Evolutionary conservation across 257 asterid genomes (phyloP), one percentile per base, ranked within the genome.

Genomic region (Solanum lignicaule): DNA sequence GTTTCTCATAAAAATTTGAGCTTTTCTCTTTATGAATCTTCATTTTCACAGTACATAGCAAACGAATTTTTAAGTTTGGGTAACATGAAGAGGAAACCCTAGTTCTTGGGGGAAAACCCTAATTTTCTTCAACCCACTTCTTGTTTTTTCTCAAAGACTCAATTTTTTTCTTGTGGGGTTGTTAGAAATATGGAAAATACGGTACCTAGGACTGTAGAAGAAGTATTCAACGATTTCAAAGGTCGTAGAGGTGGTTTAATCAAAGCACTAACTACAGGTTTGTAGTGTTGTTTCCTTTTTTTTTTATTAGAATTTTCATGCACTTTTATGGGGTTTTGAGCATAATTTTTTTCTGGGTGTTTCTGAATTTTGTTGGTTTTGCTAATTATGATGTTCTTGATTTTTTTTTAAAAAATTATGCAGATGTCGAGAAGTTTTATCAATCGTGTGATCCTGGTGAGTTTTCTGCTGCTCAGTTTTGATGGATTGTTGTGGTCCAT

Each of bases 381-480:
- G 29, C 69, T 48, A 48, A 82, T 82, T 79, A 48, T 58, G 31
- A 79, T 87, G 87, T 12, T 85, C 25, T 12, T 27, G 27, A 84
- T 86, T 31, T 2, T 68, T 68, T 82, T 35, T 0, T 0, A 3
- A 13, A 13, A 27, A 81, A 29, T 38, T 52, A 87, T 86, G 55
- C 96, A 96, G 99, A 96, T 90, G 99, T 96, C 92, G 99, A 96
- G 66, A 98, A 93, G 88, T 96, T 96, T 82, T 95, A 94, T 62
- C 96, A 93, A 35, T 96, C 94, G 65, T 96, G 99, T 87, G 99
- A 96, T 93, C 99, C 99, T 93, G 99, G 99, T 96, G 87, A 89
- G 43, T 90, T 86, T 65, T 75, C 20, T 74, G 69, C 88, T 82
- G 27, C 86, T 82, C 86, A 18, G 69, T 81, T 18, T 81, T 43